Evolutionary conservation across 2,329 filamentous ascomycete genomes (phyloP), one percentile per base, ranked within the genome.

Genomic region (Monilinia aucupariae): DNA sequence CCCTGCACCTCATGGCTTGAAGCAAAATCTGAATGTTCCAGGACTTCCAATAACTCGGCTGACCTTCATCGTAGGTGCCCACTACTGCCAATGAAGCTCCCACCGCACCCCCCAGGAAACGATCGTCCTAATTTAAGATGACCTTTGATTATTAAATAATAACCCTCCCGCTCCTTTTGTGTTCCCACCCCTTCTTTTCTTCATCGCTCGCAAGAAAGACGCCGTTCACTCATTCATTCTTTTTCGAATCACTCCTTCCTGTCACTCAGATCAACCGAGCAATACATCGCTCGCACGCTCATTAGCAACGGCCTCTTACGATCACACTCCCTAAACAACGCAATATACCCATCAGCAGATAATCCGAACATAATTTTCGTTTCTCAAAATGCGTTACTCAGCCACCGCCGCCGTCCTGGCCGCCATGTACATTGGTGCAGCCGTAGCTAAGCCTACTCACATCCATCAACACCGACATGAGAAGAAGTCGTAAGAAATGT

Each of bases 261-360:
- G 65, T 62, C 41, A 17, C 17, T 20, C 30, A 32, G 41, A 39
- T 60, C 60, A 61, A 49, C 66, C 66, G 70, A 71, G 71, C 70
- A 69, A 66, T 66, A 69, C 67, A 68, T 45, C 64, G 70, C 71
- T 72, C 69, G 13, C 68, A 71, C 71, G 61, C 65, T 73, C 71
- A 55, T 73, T 61, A 59, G 39, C 63, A 66, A 68, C 70, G 68
- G 66, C 67, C 62, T 62, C 63, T 63, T 50, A 66, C 65, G 62
- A 67, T 64, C 60, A 55, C 53, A 34, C 25, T 7, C 41, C 13
- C 30, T 60, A 60, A 52, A 62, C 30, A 51, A 27, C 43, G 34
- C 62, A 48, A 60, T 64, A 62, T 60, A 61, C 59, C 51, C 22
- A 12, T 62, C 4, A 61, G 49, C 39, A 52, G n/a, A 53, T 8